Evolutionary conservation across 2,329 filamentous ascomycete genomes (phyloP).

Genomic region (Stenocarpella maydis): DNA sequence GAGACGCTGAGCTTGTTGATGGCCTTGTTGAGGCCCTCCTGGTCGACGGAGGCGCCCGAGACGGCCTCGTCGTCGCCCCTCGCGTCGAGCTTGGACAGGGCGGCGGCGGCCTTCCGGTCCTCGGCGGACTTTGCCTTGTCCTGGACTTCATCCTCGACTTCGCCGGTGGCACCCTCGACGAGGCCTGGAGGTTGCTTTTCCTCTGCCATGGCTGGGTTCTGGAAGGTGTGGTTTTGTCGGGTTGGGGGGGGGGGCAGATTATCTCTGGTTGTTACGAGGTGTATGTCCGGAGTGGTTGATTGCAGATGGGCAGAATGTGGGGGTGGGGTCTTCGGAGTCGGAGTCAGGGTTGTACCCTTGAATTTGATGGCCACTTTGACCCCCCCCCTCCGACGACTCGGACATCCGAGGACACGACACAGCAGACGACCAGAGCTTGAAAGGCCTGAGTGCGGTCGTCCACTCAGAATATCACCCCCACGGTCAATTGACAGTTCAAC

Average conservation of each 20-base stretch:
- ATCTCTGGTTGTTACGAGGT: too few species aligned
- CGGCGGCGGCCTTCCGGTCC: slow-evolving; percentile 79
- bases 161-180: slow-evolving; percentile 67
- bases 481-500: too few species aligned
- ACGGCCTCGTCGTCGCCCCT: slow-evolving; percentile 58
- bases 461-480: background rate
- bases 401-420: background rate
- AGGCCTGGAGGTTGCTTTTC: slow-evolving; percentile 65
- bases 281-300: background rate
- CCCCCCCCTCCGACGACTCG: too few species aligned
- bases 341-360: slow-evolving; percentile 21
- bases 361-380: background rate
- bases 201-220: slow-evolving; percentile 61
- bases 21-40: slow-evolving; percentile 75
- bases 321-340: background rate
- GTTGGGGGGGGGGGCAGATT: background rate
- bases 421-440: background rate
- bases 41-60: slow-evolving; percentile 66
- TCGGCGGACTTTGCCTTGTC: slow-evolving; percentile 71
- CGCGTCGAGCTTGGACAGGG: slow-evolving; percentile 74
- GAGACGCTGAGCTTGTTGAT: slow-evolving; percentile 67
- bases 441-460: too few species aligned
- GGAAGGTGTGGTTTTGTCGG: background rate
- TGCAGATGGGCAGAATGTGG: slow-evolving; percentile 10
- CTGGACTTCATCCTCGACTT: slow-evolving; percentile 64